Percentiles rank a stretch among this genome's conserved stretches.
phyloP scores from a whole-genome alignment of 2,329 filamentous ascomycete species.

The Penicillium sp. region DNA sequence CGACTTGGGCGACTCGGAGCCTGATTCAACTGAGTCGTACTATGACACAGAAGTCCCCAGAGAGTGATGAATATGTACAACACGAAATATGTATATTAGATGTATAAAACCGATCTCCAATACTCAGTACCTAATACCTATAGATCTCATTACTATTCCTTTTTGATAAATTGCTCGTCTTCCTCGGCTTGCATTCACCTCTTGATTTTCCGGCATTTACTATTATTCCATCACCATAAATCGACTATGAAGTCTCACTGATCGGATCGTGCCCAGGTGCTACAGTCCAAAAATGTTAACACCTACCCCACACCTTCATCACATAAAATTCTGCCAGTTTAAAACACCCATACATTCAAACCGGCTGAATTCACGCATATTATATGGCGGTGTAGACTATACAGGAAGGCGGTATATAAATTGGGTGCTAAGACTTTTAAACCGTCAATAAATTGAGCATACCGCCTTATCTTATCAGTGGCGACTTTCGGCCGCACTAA shows the following conservation, averaged over 20 bases:
- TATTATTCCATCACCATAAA: neutral
- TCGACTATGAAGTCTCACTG: neutral
- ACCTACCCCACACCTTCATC: too few relatives aligned
- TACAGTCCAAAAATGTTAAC: too few relatives aligned
- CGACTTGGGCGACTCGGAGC: neutral
- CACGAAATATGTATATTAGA: constrained; percentile 21
- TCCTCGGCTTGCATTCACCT: neutral
- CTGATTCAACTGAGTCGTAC: neutral
- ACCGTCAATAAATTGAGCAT: neutral
- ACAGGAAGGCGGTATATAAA: too few relatives aligned
- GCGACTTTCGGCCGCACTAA: constrained; percentile 32
- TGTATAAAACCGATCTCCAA: constrained; percentile 17
- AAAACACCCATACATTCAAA: too few relatives aligned
- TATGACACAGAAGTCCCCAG: constrained; percentile 3
- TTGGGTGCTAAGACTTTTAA: too few relatives aligned
- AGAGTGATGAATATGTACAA: constrained; percentile 6
- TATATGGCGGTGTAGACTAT: too few relatives aligned
- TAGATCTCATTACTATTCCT: neutral
- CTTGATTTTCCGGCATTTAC: neutral
- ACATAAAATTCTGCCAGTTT: too few relatives aligned
- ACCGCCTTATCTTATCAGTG: constrained; percentile 33
- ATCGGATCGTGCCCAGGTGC: neutral
- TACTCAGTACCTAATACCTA: neutral
- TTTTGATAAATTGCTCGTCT: neutral
- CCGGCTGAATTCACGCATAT: too few relatives aligned